Conservation (phyloP, 2,329 filamentous ascomycete species). For the Pyricularia pennisetigena region DNA sequence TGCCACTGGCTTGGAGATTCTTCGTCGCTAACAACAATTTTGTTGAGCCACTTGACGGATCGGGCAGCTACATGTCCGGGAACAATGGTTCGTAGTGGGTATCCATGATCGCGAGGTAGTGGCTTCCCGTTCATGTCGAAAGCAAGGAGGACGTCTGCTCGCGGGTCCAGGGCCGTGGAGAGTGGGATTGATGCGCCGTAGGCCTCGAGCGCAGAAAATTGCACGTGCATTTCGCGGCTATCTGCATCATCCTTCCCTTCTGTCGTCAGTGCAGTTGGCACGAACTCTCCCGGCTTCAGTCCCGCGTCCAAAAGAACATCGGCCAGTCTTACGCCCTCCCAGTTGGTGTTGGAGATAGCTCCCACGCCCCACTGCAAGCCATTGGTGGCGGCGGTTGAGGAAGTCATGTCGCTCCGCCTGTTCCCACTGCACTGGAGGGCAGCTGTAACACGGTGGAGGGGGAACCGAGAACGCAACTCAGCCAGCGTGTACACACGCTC, state of each 20-base stretch:
- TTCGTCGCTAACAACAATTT: slow-evolving; percentile 54
- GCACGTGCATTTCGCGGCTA: slow-evolving; percentile 42
- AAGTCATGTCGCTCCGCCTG: slow-evolving; percentile 49
- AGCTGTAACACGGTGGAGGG: slow-evolving; percentile 39
- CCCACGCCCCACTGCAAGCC: slow-evolving; percentile 51
- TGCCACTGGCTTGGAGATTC: slow-evolving; percentile 59
- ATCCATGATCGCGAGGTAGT: slow-evolving; percentile 56
- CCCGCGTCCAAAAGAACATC: slow-evolving; percentile 49
- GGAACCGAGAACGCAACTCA: slow-evolving; percentile 43
- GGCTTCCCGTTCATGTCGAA: slow-evolving; percentile 58
- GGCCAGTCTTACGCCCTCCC: slow-evolving; percentile 44
- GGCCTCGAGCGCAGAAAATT: slow-evolving; percentile 49
- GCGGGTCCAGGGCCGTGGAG: slow-evolving; percentile 45
- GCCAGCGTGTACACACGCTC: slow-evolving; percentile 40
- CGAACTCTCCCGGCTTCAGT: slow-evolving; percentile 20
- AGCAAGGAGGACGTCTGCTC: slow-evolving; percentile 55
- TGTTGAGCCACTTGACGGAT: slow-evolving; percentile 60
- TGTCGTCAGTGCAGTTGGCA: not conserved
- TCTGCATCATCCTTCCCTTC: slow-evolving; percentile 13
- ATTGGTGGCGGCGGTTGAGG: slow-evolving; percentile 34
- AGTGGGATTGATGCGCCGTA: slow-evolving; percentile 54
- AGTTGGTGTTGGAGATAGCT: slow-evolving; percentile 50
- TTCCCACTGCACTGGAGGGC: slow-evolving; percentile 53
- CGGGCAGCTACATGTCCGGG: slow-evolving; percentile 58
- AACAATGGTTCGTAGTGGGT: slow-evolving; percentile 50